phyloP scores from a whole-genome alignment of 2,329 filamentous ascomycete genomes.

The Monosporascus sp. region DNA sequence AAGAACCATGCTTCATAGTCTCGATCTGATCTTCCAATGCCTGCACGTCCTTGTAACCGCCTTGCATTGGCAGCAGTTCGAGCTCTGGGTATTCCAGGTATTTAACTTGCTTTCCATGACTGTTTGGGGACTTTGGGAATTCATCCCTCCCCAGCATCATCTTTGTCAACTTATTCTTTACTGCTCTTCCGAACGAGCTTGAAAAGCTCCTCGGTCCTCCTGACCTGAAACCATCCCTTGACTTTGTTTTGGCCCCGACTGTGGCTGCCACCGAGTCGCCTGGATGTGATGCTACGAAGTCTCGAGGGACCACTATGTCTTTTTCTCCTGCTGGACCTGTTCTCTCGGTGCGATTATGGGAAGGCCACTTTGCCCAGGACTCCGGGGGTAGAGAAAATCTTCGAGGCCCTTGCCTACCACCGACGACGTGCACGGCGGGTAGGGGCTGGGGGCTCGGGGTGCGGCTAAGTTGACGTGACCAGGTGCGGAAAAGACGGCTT shows the following conservation, averaged over 20 bases:
- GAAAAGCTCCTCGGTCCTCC: constrained; percentile 15
- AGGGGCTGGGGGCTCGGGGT: constrained; percentile 11
- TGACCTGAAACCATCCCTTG: constrained; percentile 3
- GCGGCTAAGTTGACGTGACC: constrained; percentile 20
- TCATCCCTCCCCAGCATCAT: constrained; percentile 11
- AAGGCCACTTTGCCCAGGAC: constrained; percentile 30
- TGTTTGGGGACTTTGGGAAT: constrained; percentile 1
- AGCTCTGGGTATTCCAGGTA: constrained; percentile 31
- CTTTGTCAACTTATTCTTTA: constrained; percentile 20
- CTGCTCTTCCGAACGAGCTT: constrained; percentile 15
- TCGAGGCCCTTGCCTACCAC: constrained; percentile 1
- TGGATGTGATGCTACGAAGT: constrained; percentile 14
- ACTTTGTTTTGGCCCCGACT: constrained; percentile 1
- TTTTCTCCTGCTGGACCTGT: constrained; percentile 19
- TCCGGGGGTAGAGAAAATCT: constrained; percentile 17
- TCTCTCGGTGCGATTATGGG: constrained; percentile 23
- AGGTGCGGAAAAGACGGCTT: constrained; percentile 19
- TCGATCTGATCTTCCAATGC: constrained; percentile 28
- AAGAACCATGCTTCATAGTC: constrained; percentile 27
- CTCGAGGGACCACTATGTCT: constrained; percentile 20
- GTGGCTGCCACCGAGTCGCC: constrained; percentile 4
- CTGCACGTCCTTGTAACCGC: constrained; percentile 25
- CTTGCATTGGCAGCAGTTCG: constrained; percentile 27
- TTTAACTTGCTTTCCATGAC: constrained; percentile 4
- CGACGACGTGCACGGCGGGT: constrained; percentile 4